Evolutionary conservation across 129 eudicot genomes (phyloP), one percentile per base, ranked within the genome.

Genomic region (Saposhnikovia divaricata): DNA sequence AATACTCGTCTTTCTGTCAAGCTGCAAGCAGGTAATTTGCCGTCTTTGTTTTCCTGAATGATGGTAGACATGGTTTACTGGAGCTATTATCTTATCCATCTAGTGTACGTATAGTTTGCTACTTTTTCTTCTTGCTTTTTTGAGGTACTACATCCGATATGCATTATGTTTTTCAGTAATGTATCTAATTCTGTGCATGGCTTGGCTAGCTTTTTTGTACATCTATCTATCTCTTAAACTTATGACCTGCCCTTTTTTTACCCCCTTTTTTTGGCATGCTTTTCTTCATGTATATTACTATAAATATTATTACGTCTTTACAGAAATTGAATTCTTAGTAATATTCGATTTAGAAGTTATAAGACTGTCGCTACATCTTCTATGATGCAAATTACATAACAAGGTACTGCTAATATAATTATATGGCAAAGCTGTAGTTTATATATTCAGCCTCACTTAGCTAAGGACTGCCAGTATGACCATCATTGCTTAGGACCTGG

Each of bases 1-100:
- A 84, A 92, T 95, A 78, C 85, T 95, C 46, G 97, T 95, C 42
- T 95, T 95, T 81, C 96, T 95, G 84, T 86, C 97, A 59, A 92
- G 85, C 84, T 86, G 96, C 94, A 95, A 95, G 82, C 97, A 95
- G 99, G 99, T 92, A 78, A 66, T 71, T 11, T 68, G 48, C 9
- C 39, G 12, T 81, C 19, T 39, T 34, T 43, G 13, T 21, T 31
- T 7, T 61, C 21, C 28, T 61, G 7, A 40, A 12, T 53, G 43
- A 78, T 69, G 5, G 34, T 23, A 45, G 75, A 46, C 42, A 38
- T 45, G 43, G 40, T 18, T 48, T 15, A 18, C 21, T 73, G 45
- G 75, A 63, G n/a, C 55, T 21, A 19, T 18, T 27, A 37, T 18
- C 25, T 15, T 77, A 46, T 77, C 69, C 48, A 51, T 77, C 48